Conservation (phyloP, 116 monocot species). For the Trichopus zeylanicus region DNA sequence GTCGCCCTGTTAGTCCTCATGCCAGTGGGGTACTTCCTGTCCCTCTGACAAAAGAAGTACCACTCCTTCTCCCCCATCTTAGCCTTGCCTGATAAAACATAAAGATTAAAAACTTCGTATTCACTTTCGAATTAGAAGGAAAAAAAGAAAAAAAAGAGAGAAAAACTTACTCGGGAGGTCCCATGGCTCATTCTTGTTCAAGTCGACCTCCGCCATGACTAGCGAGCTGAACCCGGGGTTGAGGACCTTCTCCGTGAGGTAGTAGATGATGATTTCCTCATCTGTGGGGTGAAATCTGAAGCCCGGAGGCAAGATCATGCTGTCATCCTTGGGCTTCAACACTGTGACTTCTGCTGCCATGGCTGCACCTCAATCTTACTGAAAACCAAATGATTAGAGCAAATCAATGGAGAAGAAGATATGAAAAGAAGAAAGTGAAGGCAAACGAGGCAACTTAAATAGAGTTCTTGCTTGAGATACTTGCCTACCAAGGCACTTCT, state of each 20-base stretch:
- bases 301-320: conserved; percentile 27
- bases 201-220: conserved; percentile 33
- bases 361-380: no score
- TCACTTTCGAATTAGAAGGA: neutral
- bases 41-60: conserved; percentile 29
- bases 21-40: conserved; percentile 36
- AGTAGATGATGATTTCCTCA: conserved; percentile 33
- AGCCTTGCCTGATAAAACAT: conserved; percentile 14
- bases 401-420: no score
- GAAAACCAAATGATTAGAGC: no score
- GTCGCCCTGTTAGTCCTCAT: conserved; percentile 35
- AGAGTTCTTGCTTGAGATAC: no score
- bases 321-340: neutral
- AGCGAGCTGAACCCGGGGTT: conserved; percentile 12
- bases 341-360: neutral
- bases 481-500: no score
- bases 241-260: conserved; percentile 23
- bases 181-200: conserved; percentile 54
- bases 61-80: conserved; percentile 32
- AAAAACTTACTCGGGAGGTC: conserved; percentile 51
- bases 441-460: no score
- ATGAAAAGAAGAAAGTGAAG: no score
- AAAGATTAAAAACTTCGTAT: neutral
- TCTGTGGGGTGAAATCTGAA: conserved; percentile 57
- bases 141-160: neutral